Conservation (phyloP, 1,284 basidiomycete species). For the Omphalotus olearius region DNA sequence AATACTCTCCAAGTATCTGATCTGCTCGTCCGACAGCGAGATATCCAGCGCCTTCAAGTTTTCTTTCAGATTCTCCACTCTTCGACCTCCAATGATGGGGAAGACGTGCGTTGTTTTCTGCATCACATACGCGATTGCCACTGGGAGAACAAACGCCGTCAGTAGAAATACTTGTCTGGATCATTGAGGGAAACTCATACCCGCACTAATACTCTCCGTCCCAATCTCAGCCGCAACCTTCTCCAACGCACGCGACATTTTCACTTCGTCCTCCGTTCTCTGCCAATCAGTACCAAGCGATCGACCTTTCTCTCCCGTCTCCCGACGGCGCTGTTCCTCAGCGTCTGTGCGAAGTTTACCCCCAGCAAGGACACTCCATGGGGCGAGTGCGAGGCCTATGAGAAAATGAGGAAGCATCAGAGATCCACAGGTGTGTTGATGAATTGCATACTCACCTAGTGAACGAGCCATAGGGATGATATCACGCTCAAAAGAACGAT, state of each 20-base stretch:
- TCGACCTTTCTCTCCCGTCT: conserved; percentile 17
- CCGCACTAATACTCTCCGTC: neutral
- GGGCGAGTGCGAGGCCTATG: conserved; percentile 1
- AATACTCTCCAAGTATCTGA: conserved; percentile 31
- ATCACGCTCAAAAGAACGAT: conserved; percentile 45
- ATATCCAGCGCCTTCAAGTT: conserved; percentile 40
- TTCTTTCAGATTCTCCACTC: conserved; percentile 35
- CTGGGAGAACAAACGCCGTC: neutral
- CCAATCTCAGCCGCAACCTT: conserved; percentile 9
- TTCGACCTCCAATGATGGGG: conserved; percentile 35
- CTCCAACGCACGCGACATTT: conserved; percentile 17
- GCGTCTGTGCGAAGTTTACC: conserved; percentile 2
- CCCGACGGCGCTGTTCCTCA: neutral
- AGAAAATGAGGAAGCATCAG: neutral
- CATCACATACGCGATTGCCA: conserved; percentile 1
- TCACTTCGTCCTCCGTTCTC: conserved; percentile 21
- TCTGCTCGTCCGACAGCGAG: conserved; percentile 31
- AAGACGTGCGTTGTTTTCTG: neutral
- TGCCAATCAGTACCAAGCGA: conserved; percentile 16
- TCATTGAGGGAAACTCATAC: neutral
- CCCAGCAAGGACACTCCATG: conserved; percentile 1
- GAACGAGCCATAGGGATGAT: conserved; percentile 47
- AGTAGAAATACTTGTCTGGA: too few relatives aligned
- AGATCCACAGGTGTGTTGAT: too few relatives aligned
- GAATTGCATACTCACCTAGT: conserved; percentile 3